A percentile compares a stretch with the other conserved stretches of the same genome.
Evolutionary conservation across 2,329 filamentous ascomycete genomes (phyloP).

Genomic region (Xylaria sp.): DNA sequence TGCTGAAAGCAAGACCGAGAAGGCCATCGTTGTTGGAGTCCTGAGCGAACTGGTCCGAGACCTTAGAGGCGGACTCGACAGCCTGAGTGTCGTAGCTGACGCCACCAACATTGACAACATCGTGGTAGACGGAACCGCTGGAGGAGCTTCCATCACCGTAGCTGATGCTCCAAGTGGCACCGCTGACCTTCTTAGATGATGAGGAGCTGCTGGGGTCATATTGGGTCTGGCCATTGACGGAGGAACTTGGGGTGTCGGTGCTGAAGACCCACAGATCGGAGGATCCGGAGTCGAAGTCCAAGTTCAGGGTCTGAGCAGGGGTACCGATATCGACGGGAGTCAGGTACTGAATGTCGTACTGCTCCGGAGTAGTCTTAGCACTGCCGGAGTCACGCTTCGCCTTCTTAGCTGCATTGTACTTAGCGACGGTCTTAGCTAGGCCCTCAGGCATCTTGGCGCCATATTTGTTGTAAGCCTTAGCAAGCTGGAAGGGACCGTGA

Average conservation of each 20-base stretch:
- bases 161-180: slow-evolving; percentile 48
- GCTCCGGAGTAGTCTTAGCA: slow-evolving; percentile 45
- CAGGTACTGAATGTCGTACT: slow-evolving; percentile 49
- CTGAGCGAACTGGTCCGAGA: slow-evolving; percentile 48
- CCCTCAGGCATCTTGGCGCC: slow-evolving; percentile 44
- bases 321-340: slow-evolving; percentile 51
- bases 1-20: slow-evolving; percentile 52
- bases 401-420: slow-evolving; percentile 38
- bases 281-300: slow-evolving; percentile 53
- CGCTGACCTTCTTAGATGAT: slow-evolving; percentile 44
- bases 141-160: slow-evolving; percentile 51
- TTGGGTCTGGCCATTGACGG: slow-evolving; percentile 45
- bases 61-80: slow-evolving; percentile 50
- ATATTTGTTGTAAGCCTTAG: slow-evolving; percentile 49
- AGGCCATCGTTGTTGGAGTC: slow-evolving; percentile 50
- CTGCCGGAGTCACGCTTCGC: slow-evolving; percentile 45
- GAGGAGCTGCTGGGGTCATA: slow-evolving; percentile 48
- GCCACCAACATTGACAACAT: slow-evolving; percentile 49
- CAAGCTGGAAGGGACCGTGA: slow-evolving; percentile 45
- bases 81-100: slow-evolving; percentile 47
- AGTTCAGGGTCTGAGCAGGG: slow-evolving; percentile 50
- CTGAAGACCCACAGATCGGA: slow-evolving; percentile 53
- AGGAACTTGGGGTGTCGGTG: slow-evolving; percentile 40
- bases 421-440: slow-evolving; percentile 43
- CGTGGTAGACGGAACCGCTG: slow-evolving; percentile 52